Base-by-base conservation (phyloP, 2,329 filamentous ascomycete species). In the Hypoxylon sp. region DNA sequence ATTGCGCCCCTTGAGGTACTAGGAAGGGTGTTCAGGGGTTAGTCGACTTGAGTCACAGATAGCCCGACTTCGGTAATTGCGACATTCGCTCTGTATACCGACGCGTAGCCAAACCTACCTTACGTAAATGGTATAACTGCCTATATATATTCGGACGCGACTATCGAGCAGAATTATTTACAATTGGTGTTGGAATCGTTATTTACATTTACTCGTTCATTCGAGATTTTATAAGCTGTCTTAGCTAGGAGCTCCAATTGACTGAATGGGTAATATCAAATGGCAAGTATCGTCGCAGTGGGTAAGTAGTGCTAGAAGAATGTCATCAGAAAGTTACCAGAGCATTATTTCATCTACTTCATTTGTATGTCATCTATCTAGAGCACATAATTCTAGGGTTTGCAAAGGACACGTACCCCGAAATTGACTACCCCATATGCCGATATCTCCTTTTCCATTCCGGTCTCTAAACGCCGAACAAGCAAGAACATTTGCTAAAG, bases 391-490 rank as follows among this genome's bases (percentile, higher is more conserved):
- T 17, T 13, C 19, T 28, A 4, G 10, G 17, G 46, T 23, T 23
- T 21, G 43, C 11, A 51, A 53, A 66, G 45, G 56, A 63, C 36
- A 61, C 49, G 30, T 41, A 21, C 28, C 25, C 51, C 59, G 32
- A 45, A 36, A 49, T 56, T 19, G 25, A 52, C 23, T 14, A 30
- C 34, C 14, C 30, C 49, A 58, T 49, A 59, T 65, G 64, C 58
- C 52, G 60, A 65, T 23, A 63, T 38, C 58, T 49, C 65, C 7
- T 70, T 73, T 74, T 63, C 64, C 43, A 59, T 65, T 53, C 68
- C 65, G 19, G 55, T 67, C 69, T 74, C 67, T 60, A 45, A 75
- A 75, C 74, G 71, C 74, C 74, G 58, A 45, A 55, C 64, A 72
- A 58, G 58, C 32, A 68, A 70, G 60, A 53, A 19, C 45, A 30